Conservation (phyloP, 306 rosid species). For the Castanea sativa region DNA sequence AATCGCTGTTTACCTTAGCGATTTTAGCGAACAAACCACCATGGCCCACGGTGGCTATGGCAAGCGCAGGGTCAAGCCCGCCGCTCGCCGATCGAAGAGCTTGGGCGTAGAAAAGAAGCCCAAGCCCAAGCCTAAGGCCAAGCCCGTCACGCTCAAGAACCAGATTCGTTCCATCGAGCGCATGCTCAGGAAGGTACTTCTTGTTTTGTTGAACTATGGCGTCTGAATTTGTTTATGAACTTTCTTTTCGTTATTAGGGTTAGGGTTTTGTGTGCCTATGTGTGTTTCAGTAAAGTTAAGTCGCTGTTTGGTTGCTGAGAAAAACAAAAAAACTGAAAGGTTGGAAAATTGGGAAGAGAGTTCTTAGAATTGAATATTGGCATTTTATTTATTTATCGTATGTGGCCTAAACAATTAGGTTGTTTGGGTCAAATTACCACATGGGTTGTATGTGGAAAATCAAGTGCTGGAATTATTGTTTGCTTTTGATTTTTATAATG, state of each 20-base stretch:
- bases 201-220: background rate
- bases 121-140: slow-evolving; percentile 75
- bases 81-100: slow-evolving; percentile 72
- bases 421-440: background rate
- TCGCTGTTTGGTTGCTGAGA: background rate
- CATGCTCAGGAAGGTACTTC: slow-evolving; percentile 73
- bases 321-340: background rate
- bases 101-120: slow-evolving; percentile 63
- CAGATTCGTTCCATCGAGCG: slow-evolving; percentile 94
- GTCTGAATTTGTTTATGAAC: background rate
- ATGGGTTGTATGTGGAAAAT: background rate
- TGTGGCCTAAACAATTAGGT: background rate
- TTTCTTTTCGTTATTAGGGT: slow-evolving; percentile 9
- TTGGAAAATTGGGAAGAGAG: too few relatives aligned
- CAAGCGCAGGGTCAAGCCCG: slow-evolving; percentile 80
- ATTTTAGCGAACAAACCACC: slow-evolving; percentile 2
- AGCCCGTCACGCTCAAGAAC: slow-evolving; percentile 84
- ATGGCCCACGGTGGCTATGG: slow-evolving; percentile 94
- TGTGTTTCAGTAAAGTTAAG: background rate
- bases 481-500: too few relatives aligned
- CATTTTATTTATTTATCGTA: background rate
- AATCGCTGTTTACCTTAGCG: background rate
- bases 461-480: background rate
- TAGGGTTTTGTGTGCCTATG: background rate
- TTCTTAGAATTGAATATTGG: background rate